Percentiles rank a stretch among this genome's conserved stretches.
These are phyloP conservation scores for Cladosporium oxysporum DNA, from an alignment of 2,329 filamentous ascomycete species.

Conservation along the genomic window DNA sequence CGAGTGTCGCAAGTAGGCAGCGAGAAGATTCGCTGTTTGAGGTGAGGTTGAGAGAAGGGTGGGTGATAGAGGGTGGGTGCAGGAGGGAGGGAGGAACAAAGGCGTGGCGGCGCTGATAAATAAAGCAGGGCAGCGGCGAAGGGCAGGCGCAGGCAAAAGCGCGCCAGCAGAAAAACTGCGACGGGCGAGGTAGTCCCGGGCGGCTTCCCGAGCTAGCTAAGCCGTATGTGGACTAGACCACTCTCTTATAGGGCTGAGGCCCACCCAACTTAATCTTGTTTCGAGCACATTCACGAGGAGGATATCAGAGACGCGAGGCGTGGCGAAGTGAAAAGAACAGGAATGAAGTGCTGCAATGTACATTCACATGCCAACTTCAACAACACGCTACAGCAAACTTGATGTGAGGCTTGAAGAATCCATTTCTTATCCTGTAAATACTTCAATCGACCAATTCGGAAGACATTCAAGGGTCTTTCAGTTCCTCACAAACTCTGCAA, in stretches of 20 bases:
- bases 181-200: not conserved
- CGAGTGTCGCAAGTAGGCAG: slow-evolving; percentile 6
- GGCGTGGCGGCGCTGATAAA: slow-evolving; percentile 15
- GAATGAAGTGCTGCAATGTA: not conserved
- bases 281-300: slow-evolving; percentile 1
- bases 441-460: not conserved
- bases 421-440: not conserved
- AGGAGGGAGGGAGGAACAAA: slow-evolving; percentile 12
- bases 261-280: not conserved
- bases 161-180: slow-evolving; percentile 14
- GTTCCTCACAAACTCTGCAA: not conserved
- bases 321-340: not conserved
- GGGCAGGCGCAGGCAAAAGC: slow-evolving; percentile 6
- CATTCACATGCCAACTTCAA: not conserved
- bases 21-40: slow-evolving; percentile 12
- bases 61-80: not conserved
- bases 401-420: not conserved
- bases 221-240: not conserved
- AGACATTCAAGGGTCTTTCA: not conserved
- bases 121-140: slow-evolving; percentile 17
- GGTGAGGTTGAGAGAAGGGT: slow-evolving; percentile 2
- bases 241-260: slow-evolving; percentile 5
- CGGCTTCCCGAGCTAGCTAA: not conserved
- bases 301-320: not conserved
- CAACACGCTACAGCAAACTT: not conserved